Base-by-base conservation (phyloP, 2,329 filamentous ascomycete species). In the Colletotrichum theobromicola region DNA sequence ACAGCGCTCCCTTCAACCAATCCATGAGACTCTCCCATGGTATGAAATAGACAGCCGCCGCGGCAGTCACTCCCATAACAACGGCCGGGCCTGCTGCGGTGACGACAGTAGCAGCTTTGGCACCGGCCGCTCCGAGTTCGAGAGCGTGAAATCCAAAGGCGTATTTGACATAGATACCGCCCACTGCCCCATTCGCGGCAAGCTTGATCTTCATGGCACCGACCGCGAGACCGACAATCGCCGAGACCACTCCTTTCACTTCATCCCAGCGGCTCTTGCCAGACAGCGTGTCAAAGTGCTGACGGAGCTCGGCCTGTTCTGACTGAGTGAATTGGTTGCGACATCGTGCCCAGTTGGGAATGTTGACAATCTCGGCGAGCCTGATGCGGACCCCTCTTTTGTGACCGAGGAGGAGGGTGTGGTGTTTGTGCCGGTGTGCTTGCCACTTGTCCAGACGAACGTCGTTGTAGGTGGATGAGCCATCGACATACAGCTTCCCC, bases 121-220 rank as follows among this genome's bases (percentile, higher is more conserved):
- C 67, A n/a, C 67, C 67, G 8, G 67, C 67, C 4, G 67, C 67
- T 5, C 60, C 60, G 5, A 70, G 6, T 21, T 70, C 67, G 7
- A 70, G 18, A 7, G 55, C 55, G 5, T 65, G 67, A 6, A 70
- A 28, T 28, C 60, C 60, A 30, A 70, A 70, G 9, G 67, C 50
- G 26, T 70, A 70, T 32, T 70, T 70, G 28, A 64, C 67, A 21
- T 70, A 70, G 18, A 70, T 28, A 24, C 67, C 67, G 37, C 67
- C 42, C 16, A 42, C 67, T 24, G 34, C 24, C 18, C 60, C 67
- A 4, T 34, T 62, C 26, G 53, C 13, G n/a, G 35, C 24, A 18
- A 64, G 28, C 10, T 37, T 53, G 26, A 65, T 3, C 15, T 65
- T 70, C 35, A 53, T n/a, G 4, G 57, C 35, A 2, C 67, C 67